Evolutionary conservation across 345 rosid species (phyloP), one percentile per base, ranked within the genome.

Genomic region (Corchorus capsularis): DNA sequence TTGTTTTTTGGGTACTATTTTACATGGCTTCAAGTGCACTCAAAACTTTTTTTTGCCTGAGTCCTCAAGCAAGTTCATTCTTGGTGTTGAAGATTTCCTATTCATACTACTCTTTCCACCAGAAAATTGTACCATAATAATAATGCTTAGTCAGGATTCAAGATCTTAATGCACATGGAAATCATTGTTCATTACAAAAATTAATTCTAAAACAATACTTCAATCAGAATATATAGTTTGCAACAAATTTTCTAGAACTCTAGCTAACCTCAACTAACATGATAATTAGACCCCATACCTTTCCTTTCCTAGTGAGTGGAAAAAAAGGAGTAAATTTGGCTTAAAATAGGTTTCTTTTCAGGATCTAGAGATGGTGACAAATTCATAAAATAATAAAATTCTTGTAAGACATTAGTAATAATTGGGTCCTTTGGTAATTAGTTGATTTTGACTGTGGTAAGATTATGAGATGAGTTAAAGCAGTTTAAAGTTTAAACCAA

Each of bases 1-100:
- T 1, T 19, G n/a, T 2, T 5, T 59, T 59, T 17, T 16, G 63
- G 63, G 20, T n/a, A 12, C 4, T 43, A 72, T 27, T 60, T 15
- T 8, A 50, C 37, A 72, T 71, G 35, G 22, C 89, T 84, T 84
- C 45, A 77, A 41, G 16, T 19, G 61, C 79, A 82, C 82, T 82
- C 81, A 71, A 79, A 37, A 15, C 22, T 15, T 32, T 50, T n/a
- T 7, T 60, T 27, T 77, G 22, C 19, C 79, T 34, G 49, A 35
- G 19, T 50, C 41, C 69, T 76, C 22, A 84, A 82, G 87, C 86
- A 84, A 86, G 5, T 65, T 50, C 47, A 77, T 82, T 27, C 88
- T 85, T 85, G 37, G 17, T 68, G 63, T 81, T 75, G 59, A 85
- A 85, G 86, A 59, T 41, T 68, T 78, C 35, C 55, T 10, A 1